phyloP scores from a whole-genome alignment of 2,329 filamentous ascomycete species.

The Pestalotiopsis sp. region DNA sequence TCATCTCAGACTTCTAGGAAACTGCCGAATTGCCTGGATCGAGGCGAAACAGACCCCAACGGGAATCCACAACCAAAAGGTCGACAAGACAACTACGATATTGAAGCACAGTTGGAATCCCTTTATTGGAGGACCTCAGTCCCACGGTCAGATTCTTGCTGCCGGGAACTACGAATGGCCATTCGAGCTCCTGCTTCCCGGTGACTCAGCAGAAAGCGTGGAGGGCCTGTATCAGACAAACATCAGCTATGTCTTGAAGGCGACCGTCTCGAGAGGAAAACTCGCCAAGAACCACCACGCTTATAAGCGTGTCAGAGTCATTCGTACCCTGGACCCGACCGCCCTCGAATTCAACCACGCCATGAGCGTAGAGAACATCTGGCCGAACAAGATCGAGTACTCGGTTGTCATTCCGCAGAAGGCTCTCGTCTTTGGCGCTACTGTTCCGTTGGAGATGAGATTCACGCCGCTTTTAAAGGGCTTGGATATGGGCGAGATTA shows the following conservation, averaged over 20 bases:
- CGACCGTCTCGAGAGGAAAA: slow-evolving; percentile 83
- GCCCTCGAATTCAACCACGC: slow-evolving; percentile 80
- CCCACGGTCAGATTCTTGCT: slow-evolving; percentile 60
- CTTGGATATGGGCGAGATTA: slow-evolving; percentile 80
- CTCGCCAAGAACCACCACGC: slow-evolving; percentile 84
- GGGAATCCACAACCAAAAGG: slow-evolving; percentile 59
- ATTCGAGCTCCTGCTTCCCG: slow-evolving; percentile 74
- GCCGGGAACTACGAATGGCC: slow-evolving; percentile 84
- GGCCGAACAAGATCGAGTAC: slow-evolving; percentile 97
- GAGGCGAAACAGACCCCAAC: slow-evolving; percentile 47
- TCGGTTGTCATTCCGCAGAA: slow-evolving; percentile 92
- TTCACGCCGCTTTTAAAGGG: slow-evolving; percentile 89
- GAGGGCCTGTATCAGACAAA: slow-evolving; percentile 86
- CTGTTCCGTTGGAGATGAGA: slow-evolving; percentile 80
- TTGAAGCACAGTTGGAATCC: slow-evolving; percentile 70
- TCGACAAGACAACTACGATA: slow-evolving; percentile 61
- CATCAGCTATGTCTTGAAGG: slow-evolving; percentile 89
- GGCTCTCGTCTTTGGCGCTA: slow-evolving; percentile 91
- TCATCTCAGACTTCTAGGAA: slow-evolving; percentile 70
- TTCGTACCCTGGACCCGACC: slow-evolving; percentile 75
- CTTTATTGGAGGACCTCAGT: slow-evolving; percentile 61
- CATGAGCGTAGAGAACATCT: slow-evolving; percentile 96
- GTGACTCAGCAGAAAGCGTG: slow-evolving; percentile 79
- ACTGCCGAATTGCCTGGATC: slow-evolving; percentile 68
- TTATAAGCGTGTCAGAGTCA: slow-evolving; percentile 76